Percentiles rank a stretch among this genome's conserved stretches.
phyloP scores from a whole-genome alignment of 495 filamentous ascomycete genomes.

The Trichocladium uniseriatum region DNA sequence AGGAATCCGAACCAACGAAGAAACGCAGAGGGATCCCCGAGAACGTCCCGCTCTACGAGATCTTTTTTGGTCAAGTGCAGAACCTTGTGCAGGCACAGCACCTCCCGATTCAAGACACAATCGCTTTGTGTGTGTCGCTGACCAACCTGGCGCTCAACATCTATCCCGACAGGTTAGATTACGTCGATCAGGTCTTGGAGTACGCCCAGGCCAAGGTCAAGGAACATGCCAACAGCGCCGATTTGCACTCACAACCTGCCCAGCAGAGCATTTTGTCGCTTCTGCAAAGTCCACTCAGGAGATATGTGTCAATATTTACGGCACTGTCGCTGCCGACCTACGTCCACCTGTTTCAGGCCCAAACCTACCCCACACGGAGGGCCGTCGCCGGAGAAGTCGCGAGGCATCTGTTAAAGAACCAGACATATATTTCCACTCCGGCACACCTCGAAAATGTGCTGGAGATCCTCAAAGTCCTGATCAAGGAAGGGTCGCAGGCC shows the following conservation, averaged over 20 bases:
- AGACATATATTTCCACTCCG: slow-evolving; percentile 63
- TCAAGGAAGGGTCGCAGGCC: slow-evolving; percentile 84
- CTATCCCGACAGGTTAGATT: slow-evolving; percentile 85
- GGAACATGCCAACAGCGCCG: slow-evolving; percentile 85
- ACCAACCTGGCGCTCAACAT: slow-evolving; percentile 90
- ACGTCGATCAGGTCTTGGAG: slow-evolving; percentile 86
- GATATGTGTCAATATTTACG: slow-evolving; percentile 89
- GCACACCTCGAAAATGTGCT: slow-evolving; percentile 83
- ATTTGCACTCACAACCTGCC: slow-evolving; percentile 77
- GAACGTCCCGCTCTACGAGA: slow-evolving; percentile 86
- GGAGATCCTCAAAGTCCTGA: slow-evolving; percentile 77
- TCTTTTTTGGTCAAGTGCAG: slow-evolving; percentile 94
- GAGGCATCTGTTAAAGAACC: slow-evolving; percentile 66
- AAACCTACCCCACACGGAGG: slow-evolving; percentile 87
- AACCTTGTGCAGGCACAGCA: slow-evolving; percentile 84
- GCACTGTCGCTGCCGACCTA: slow-evolving; percentile 85
- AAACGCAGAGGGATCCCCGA: slow-evolving; percentile 66
- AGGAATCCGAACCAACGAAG: slow-evolving; percentile 33
- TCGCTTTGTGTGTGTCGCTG: slow-evolving; percentile 82
- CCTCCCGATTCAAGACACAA: slow-evolving; percentile 88
- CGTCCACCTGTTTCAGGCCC: slow-evolving; percentile 76
- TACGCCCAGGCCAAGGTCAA: slow-evolving; percentile 83
- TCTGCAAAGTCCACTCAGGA: slow-evolving; percentile 76
- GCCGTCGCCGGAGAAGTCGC: slow-evolving; percentile 84
- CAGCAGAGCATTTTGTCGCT: slow-evolving; percentile 85